A percentile compares a stretch with the other conserved stretches of the same genome.
These are phyloP conservation scores for Bimuria novae-zelandiae DNA, from an alignment of 2,329 filamentous ascomycete genomes.

Conservation along the genomic window DNA sequence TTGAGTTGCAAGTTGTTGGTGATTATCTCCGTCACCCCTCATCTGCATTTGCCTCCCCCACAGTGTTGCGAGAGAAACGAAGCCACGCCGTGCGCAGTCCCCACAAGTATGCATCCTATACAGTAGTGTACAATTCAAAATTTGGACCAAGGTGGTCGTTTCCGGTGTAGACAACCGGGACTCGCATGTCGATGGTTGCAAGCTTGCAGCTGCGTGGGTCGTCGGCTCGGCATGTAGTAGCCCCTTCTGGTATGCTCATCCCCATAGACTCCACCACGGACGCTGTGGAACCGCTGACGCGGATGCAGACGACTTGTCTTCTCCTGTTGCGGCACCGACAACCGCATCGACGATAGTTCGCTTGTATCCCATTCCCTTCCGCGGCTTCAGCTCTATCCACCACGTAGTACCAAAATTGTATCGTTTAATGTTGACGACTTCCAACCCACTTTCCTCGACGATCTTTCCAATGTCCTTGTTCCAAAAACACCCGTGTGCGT, in stretches of 20 bases:
- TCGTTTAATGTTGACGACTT: slow-evolving; percentile 52
- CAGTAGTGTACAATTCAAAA: neutral
- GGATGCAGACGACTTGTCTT: slow-evolving; percentile 21
- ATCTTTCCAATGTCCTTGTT: slow-evolving; percentile 57
- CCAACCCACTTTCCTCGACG: slow-evolving; percentile 53
- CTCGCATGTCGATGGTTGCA: neutral
- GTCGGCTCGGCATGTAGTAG: neutral
- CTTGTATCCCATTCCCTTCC: slow-evolving; percentile 34
- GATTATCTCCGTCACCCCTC: neutral
- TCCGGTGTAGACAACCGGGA: neutral
- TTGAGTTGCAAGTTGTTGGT: slow-evolving; percentile 5
- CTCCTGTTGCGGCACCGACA: slow-evolving; percentile 13
- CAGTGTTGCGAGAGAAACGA: neutral
- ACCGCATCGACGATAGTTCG: neutral
- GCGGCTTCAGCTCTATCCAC: slow-evolving; percentile 54
- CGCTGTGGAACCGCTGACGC: slow-evolving; percentile 28
- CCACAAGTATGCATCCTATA: neutral
- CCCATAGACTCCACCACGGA: slow-evolving; percentile 43
- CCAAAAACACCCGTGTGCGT: slow-evolving; percentile 58
- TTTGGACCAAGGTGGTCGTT: too few species aligned
- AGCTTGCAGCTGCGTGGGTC: slow-evolving; percentile 1
- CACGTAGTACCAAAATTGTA: slow-evolving; percentile 56
- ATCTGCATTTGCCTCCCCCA: neutral
- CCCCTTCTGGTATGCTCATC: slow-evolving; percentile 24
- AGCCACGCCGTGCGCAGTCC: neutral